Evolutionary conservation across 2,329 filamentous ascomycete species (phyloP).

Genomic region (Aspergillus pseudotamarii): DNA sequence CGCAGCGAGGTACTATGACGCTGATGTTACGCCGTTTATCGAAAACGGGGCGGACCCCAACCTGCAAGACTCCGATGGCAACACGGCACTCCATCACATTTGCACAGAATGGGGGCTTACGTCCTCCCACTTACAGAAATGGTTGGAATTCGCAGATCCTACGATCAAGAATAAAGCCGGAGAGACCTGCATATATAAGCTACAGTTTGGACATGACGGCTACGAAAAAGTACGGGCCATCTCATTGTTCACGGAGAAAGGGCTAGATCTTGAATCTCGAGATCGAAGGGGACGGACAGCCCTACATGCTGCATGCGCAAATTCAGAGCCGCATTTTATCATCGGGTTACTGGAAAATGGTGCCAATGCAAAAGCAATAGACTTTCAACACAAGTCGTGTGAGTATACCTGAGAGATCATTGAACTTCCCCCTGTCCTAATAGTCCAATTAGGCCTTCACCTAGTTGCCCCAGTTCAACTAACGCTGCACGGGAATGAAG

Average conservation of each 20-base stretch:
- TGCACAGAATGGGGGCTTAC: background rate
- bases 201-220: background rate
- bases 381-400: background rate
- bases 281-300: constrained; percentile 7
- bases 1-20: background rate
- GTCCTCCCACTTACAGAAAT: background rate
- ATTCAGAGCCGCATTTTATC: background rate
- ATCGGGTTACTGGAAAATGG: background rate
- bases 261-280: constrained; percentile 10
- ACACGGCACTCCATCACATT: background rate
- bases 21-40: background rate
- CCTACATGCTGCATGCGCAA: background rate
- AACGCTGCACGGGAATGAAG: background rate
- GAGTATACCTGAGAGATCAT: background rate
- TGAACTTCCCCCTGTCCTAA: background rate
- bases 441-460: background rate
- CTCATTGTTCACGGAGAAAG: background rate
- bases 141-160: background rate
- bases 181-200: background rate
- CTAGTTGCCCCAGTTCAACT: background rate
- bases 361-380: background rate
- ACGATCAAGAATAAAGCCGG: background rate
- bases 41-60: background rate
- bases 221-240: background rate
- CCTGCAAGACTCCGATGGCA: background rate